These are phyloP conservation scores for Endotrypanum monterogeii DNA, from an alignment of 208 protist genomes.

Conservation along the genomic window DNA sequence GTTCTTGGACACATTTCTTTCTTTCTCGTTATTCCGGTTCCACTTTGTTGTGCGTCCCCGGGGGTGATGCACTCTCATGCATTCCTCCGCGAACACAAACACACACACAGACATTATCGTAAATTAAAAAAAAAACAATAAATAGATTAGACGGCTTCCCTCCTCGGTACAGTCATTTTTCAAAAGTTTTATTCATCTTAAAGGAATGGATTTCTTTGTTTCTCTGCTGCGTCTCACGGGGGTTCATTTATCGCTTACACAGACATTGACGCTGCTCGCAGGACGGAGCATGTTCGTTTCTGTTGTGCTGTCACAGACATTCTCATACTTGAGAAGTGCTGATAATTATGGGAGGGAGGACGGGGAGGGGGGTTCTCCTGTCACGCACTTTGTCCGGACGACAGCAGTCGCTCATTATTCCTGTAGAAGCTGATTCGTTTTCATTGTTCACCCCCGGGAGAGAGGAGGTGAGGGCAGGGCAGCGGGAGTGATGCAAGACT, in stretches of 20 bases:
- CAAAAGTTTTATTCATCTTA: background rate
- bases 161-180: too few species aligned
- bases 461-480: too few species aligned
- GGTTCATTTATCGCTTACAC: background rate
- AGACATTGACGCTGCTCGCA: background rate
- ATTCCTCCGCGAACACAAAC: background rate
- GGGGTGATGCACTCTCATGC: too few species aligned
- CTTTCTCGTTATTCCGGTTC: background rate
- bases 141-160: too few species aligned
- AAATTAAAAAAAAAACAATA: background rate
- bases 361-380: background rate
- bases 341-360: too few species aligned
- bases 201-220: background rate
- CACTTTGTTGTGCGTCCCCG: too few species aligned
- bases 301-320: background rate
- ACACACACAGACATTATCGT: background rate
- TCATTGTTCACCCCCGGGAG: background rate
- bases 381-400: background rate
- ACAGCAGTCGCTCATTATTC: background rate
- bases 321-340: too few species aligned
- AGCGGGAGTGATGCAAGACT: too few species aligned
- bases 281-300: background rate
- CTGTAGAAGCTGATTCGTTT: background rate
- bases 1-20: background rate
- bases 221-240: background rate